phyloP scores from a whole-genome alignment of 2,329 filamentous ascomycete species.

The Aureobasidium subglaciale region DNA sequence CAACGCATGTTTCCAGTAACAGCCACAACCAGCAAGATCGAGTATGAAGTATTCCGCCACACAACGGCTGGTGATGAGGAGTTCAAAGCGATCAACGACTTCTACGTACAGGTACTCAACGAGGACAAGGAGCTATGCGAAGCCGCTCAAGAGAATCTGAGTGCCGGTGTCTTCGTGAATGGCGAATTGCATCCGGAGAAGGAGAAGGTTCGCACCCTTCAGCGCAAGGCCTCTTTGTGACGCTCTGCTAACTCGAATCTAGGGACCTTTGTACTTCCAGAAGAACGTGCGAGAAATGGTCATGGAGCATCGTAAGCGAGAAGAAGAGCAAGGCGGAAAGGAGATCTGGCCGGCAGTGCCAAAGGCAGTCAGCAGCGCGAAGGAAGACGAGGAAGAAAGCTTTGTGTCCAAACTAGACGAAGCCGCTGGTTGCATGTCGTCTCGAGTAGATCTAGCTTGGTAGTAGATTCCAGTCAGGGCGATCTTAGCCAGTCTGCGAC shows the following conservation, averaged over 20 bases:
- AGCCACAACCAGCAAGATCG: not conserved
- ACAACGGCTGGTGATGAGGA: slow-evolving; percentile 34
- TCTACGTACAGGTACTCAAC: slow-evolving; percentile 49
- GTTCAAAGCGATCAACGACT: slow-evolving; percentile 49
- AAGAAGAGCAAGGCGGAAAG: slow-evolving; percentile 20
- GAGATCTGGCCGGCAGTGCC: slow-evolving; percentile 23
- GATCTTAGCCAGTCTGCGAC: too few relatives aligned
- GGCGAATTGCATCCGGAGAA: slow-evolving; percentile 50
- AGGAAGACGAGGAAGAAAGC: not conserved
- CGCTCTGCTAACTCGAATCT: not conserved
- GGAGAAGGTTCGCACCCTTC: slow-evolving; percentile 32
- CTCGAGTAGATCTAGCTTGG: not conserved
- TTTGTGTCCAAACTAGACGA: not conserved
- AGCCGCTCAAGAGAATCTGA: slow-evolving; percentile 48
- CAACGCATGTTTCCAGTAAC: not conserved
- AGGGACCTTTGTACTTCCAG: slow-evolving; percentile 16
- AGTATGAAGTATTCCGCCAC: not conserved
- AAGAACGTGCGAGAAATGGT: slow-evolving; percentile 19
- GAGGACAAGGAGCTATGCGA: slow-evolving; percentile 54
- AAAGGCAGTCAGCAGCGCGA: not conserved
- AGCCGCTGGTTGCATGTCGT: not conserved
- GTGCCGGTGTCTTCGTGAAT: slow-evolving; percentile 47
- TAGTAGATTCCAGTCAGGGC: too few relatives aligned
- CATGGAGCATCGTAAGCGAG: slow-evolving; percentile 23
- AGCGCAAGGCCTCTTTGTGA: not conserved